Evolutionary conservation across 2,329 filamentous ascomycete genomes (phyloP), one percentile per base, ranked within the genome.

Genomic region (Fusarium guadeloupense): DNA sequence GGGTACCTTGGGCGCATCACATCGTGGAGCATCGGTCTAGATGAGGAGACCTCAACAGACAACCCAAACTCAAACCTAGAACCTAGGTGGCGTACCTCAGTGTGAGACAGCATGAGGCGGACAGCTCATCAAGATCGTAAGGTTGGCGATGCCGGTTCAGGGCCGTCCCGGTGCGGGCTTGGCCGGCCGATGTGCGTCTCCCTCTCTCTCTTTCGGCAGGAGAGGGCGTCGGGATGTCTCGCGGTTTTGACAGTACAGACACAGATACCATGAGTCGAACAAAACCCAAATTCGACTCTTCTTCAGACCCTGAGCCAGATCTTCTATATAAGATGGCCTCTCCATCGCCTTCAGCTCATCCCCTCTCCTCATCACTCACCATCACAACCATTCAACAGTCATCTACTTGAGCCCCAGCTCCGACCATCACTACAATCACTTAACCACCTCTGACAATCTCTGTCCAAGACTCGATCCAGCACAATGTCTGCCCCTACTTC

Each of bases 401-500:
- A 69, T 59, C 57, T 54, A 65, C 51, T 68, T 47, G 54, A 66
- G 45, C 65, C 63, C 54, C 53, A 64, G 52, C 61, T 60, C 52
- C 56, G 50, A 54, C 42, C 54, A 58, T 41, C 56, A 54, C 46
- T 48, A 50, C 45, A 33, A 31, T 26, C 41, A 46, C 31, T 47
- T 45, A 44, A 56, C 14, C 40, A 35, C 20, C 38, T 46, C 64
- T 39, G 53, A 61, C 65, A 54, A 59, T 50, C 46, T 54, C 58
- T 59, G 45, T 60, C 62, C 56, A 48, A 30, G 26, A 56, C 46
- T 51, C 42, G 59, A 59, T 59, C 45, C 44, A 64, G 43, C 62
- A 64, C 41, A 68, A 64, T 70, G 68, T 70, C 68, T 70, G 66
- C 67, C 56, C 67, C 68, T 46, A 64, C 60, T 34, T 54, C 57